phyloP scores from a whole-genome alignment of 176 grass and related monocot species.

The Poa pratensis region DNA sequence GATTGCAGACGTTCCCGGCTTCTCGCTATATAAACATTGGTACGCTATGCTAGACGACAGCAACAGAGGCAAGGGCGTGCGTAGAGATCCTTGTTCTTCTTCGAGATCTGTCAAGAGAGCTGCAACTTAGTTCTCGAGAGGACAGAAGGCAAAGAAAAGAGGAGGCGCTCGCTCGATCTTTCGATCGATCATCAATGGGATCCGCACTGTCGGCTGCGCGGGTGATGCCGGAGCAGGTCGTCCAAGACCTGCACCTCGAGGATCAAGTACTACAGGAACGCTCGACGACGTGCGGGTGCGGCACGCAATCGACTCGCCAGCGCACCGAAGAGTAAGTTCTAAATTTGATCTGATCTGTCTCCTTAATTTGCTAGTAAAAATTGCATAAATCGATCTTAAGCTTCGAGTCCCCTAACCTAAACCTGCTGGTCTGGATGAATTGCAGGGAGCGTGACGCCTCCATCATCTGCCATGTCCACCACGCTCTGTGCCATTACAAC shows the following conservation, averaged over 20 bases:
- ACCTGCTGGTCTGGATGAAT: neutral
- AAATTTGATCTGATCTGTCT: neutral
- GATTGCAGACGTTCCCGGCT: neutral
- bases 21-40: neutral
- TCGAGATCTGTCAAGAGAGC: neutral
- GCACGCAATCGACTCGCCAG: neutral
- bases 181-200: neutral
- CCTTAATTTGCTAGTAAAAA: too few species aligned
- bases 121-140: neutral
- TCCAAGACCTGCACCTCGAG: constrained; percentile 8
- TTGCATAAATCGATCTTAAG: neutral
- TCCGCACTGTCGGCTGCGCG: neutral
- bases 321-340: constrained; percentile 16
- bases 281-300: neutral
- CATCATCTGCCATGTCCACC: neutral
- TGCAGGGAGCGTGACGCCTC: constrained; percentile 10
- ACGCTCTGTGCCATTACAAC: constrained; percentile 35
- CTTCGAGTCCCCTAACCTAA: neutral
- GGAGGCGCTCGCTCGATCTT: neutral
- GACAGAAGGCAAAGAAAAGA: neutral
- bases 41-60: neutral
- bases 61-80: neutral
- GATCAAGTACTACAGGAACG: neutral
- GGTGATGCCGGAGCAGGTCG: neutral
- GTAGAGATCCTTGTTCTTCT: neutral